Base-by-base conservation (phyloP, 1,139 yeast genomes). In the Kluyveromyces marxianus region DNA sequence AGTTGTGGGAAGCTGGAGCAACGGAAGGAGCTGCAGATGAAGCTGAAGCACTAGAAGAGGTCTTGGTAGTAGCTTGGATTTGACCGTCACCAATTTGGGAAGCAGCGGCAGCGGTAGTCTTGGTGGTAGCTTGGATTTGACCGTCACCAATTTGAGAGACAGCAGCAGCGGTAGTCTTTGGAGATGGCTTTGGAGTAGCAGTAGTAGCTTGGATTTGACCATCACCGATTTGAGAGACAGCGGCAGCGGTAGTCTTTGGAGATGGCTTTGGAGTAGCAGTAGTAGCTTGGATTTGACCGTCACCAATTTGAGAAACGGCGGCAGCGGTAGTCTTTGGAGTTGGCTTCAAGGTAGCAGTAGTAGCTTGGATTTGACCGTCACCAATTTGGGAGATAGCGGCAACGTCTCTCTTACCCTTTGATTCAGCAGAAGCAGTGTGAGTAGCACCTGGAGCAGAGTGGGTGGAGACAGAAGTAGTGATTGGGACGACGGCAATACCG, bases 401-500 rank as follows among this genome's bases (percentile, higher is more conserved):
- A 29, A 29, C 31, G 37, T 36, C 39, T 38, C 71, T 71, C 32
- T 70, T n/a, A n/a, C n/a, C n/a, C n/a, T n/a, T n/a, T n/a, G n/a
- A n/a, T n/a, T 54, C 62, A 64, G 70, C 66, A 52, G 70, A 48
- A 55, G 58, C 45, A 48, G 62, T 50, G 48, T 63, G 50, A 21
- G 66, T 54, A 46, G 72, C 68, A 42, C 54, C 56, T 26, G 28
- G 21, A 29, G 58, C 54, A 36, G 69, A 57, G 48, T 65, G 60
- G 21, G 66, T 53, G 39, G 67, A 50, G 37, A 69, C 51, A 43
- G 71, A 51, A 25, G 73, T 62, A 42, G 75, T 56, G 46, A 76
- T 59, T 56, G 85, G 79, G 48, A 70, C 68, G 53, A 83, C 78
- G 54, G 83, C 85, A 58, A 83, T 82, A 71, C 92, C 92, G 59